phyloP scores from a whole-genome alignment of 441 rosid genomes.

The Adansonia grandidieri region DNA sequence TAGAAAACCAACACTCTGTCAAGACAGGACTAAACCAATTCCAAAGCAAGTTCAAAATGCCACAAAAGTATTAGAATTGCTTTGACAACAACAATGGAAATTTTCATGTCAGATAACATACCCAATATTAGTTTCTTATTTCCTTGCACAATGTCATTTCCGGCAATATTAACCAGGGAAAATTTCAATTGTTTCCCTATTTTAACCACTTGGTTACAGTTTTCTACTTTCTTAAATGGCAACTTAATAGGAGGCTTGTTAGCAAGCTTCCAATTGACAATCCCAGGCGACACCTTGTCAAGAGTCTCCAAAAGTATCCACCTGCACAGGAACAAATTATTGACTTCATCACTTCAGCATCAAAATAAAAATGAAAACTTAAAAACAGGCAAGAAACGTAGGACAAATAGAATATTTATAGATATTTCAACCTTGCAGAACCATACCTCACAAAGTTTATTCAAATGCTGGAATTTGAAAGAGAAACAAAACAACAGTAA shows the following conservation, averaged over 20 bases:
- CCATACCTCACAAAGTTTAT: not conserved
- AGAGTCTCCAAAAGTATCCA: slow-evolving; percentile 77
- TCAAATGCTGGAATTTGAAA: not conserved
- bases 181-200: slow-evolving; percentile 77
- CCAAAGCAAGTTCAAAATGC: slow-evolving; percentile 17
- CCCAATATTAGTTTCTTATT: slow-evolving; percentile 75
- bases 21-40: slow-evolving; percentile 5
- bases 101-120: slow-evolving; percentile 26
- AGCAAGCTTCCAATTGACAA: slow-evolving; percentile 73
- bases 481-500: not conserved
- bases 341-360: slow-evolving; percentile 17
- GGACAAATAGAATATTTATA: not conserved
- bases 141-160: slow-evolving; percentile 79
- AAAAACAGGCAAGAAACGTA: slow-evolving; percentile 5
- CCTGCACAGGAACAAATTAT: slow-evolving; percentile 42
- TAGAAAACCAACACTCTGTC: slow-evolving; percentile 31
- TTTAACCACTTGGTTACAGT: slow-evolving; percentile 77
- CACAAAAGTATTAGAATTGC: not conserved
- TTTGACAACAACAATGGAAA: not conserved
- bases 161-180: slow-evolving; percentile 77
- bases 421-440: not conserved
- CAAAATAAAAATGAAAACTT: slow-evolving; percentile 7
- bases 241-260: slow-evolving; percentile 78
- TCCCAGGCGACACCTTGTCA: slow-evolving; percentile 72
- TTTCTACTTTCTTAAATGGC: slow-evolving; percentile 82